Evolutionary conservation across 73 alveolate species (phyloP), one percentile per base, ranked within the genome.

Genomic region (Blepharisma japonicum): DNA sequence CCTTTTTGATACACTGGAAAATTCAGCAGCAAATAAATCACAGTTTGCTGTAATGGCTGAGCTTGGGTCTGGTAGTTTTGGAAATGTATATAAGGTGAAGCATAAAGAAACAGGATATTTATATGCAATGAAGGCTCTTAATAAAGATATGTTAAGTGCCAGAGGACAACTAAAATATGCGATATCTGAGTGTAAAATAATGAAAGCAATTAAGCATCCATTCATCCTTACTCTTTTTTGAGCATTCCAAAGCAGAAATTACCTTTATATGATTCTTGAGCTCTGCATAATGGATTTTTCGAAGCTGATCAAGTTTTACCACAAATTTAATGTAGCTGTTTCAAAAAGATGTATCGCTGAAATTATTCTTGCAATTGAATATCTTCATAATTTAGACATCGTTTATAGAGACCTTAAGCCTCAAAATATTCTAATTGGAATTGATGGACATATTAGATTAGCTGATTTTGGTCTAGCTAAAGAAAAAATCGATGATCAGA

Each of bases 31-130:
- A 71, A 55, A 55, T 79, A 71, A 46, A 21, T 42, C 77, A 79
- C 68, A 55, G 79, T 85, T 8, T n/a, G 68, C 23, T 61, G 70
- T 78, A 55, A 42, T 93, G n/a, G 96, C 85, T 50, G 85, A 87
- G 53, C 84, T 88, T 55, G 92, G 95, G 51, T 79, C 87, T 71
- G 97, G 97, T 66, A 86, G 97, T 49, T 95, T 83, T 85, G 99
- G 99, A 45, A 92, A 89, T 81, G 98, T 89, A 6, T 95, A 77
- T 80, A 95, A 95, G 80, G 99, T 93, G 6, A 83, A 80, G 74
- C 79, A 89, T 80, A 92, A 86, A 68, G 95, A 90, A 53, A 84
- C 70, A 25, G 83, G 91, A 53, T 82, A 87, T 18, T 89, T 81
- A 39, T 92, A 81, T 80, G 96, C 96, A 55, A 83, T 94, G 88